Percentiles rank a stretch among this genome's conserved stretches.
phyloP scores from a whole-genome alignment of 2,329 filamentous ascomycete species.

The Beauveria asiatica region DNA sequence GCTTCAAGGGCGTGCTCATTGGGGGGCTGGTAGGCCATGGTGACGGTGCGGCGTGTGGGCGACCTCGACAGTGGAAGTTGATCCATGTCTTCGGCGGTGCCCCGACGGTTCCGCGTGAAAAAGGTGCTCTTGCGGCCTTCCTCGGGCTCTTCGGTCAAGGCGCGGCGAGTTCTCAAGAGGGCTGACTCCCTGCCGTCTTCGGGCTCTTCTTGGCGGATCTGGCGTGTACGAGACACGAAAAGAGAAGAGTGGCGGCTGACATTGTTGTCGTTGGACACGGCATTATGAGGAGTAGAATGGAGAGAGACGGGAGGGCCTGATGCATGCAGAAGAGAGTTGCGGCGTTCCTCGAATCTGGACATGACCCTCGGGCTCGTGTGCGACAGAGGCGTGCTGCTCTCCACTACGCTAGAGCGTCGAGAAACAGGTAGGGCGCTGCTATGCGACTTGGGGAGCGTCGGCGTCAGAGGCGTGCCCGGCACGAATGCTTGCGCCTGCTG shows the following conservation, averaged over 20 bases:
- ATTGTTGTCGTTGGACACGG: slow-evolving; percentile 28
- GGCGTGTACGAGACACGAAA: slow-evolving; percentile 33
- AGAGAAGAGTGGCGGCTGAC: slow-evolving; percentile 44
- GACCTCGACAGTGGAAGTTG: slow-evolving; percentile 40
- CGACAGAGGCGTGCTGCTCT: slow-evolving; percentile 29
- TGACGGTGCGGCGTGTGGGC: slow-evolving; percentile 53
- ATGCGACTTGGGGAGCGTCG: slow-evolving; percentile 35
- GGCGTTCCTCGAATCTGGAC: slow-evolving; percentile 46
- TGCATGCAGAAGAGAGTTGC: slow-evolving; percentile 37
- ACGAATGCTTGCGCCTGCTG: slow-evolving; percentile 6
- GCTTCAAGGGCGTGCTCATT: slow-evolving; percentile 22
- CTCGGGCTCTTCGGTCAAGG: slow-evolving; percentile 40
- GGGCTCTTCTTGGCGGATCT: slow-evolving; percentile 37
- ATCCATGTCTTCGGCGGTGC: slow-evolving; percentile 39
- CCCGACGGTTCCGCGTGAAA: slow-evolving; percentile 37
- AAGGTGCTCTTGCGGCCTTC: slow-evolving; percentile 36
- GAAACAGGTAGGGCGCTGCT: slow-evolving; percentile 26
- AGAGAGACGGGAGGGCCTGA: slow-evolving; percentile 40
- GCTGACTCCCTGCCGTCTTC: slow-evolving; percentile 32
- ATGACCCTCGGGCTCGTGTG: slow-evolving; percentile 38
- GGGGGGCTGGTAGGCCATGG: slow-evolving; percentile 25
- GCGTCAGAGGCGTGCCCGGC: slow-evolving; percentile 27
- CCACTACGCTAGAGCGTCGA: slow-evolving; percentile 35
- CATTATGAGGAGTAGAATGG: slow-evolving; percentile 28
- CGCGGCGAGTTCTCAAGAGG: slow-evolving; percentile 32